These are phyloP conservation scores for Acidiella bohemica DNA, from an alignment of 495 filamentous ascomycete species.

Conservation along the genomic window DNA sequence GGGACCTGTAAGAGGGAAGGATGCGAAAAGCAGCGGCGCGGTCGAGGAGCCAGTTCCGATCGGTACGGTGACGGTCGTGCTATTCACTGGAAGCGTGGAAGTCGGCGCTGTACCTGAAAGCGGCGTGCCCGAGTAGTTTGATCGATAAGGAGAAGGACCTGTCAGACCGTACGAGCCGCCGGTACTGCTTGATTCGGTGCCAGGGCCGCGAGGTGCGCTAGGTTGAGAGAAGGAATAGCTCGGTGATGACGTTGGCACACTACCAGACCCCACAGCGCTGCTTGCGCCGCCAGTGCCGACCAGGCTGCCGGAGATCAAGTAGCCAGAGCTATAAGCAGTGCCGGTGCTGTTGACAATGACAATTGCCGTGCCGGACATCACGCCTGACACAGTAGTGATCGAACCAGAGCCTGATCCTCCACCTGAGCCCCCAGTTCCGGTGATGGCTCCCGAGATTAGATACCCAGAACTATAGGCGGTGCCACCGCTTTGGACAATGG, in stretches of 20 bases:
- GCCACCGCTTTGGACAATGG: conserved; percentile 1
- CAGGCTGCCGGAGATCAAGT: not conserved
- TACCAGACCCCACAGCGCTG: not conserved
- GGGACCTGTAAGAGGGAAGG: too few species aligned
- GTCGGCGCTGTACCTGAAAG: too few species aligned
- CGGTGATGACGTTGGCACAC: not conserved
- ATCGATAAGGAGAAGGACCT: too few species aligned
- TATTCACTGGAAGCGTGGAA: too few species aligned
- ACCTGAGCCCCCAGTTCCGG: conserved; percentile 1
- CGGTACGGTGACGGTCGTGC: too few species aligned
- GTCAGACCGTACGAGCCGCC: too few species aligned
- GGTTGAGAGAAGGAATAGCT: too few species aligned
- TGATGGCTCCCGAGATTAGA: conserved; percentile 1
- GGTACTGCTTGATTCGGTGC: too few species aligned
- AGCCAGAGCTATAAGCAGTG: conserved; percentile 7
- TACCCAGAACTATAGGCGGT: not conserved
- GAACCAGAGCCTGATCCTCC: not conserved
- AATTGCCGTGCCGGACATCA: not conserved
- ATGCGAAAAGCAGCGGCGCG: too few species aligned
- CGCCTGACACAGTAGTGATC: not conserved
- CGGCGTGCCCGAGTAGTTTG: too few species aligned
- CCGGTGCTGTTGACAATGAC: conserved; percentile 6
- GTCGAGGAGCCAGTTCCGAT: too few species aligned
- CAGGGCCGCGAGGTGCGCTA: too few species aligned
- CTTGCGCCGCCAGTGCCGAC: not conserved